Conservation (phyloP, 2,329 filamentous ascomycete species). For the Monilinia aucupariae region DNA sequence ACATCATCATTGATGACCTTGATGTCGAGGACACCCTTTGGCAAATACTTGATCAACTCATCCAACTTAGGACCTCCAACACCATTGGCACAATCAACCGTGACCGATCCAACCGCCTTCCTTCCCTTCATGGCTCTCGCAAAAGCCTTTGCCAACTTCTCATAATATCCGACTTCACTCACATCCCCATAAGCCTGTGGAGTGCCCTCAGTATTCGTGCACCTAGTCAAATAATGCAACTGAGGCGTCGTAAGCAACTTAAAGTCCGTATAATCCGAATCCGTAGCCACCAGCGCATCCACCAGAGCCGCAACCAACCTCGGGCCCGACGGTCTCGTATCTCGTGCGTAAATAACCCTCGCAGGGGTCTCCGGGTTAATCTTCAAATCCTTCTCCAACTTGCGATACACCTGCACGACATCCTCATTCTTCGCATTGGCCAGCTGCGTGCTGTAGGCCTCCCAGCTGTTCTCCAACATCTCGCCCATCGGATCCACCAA, state of each 20-base stretch:
- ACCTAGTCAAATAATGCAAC: conserved; percentile 92
- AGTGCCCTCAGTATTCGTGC: conserved; percentile 86
- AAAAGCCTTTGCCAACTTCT: conserved; percentile 84
- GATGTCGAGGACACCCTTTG: conserved; percentile 67
- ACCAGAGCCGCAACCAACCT: conserved; percentile 73
- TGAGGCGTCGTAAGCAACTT: conserved; percentile 95
- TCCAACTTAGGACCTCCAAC: conserved; percentile 87
- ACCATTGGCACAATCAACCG: conserved; percentile 93
- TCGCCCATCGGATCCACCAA: conserved; percentile 96
- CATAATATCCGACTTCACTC: conserved; percentile 89
- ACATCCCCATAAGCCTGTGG: conserved; percentile 82
- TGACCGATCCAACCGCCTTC: conserved; percentile 67
- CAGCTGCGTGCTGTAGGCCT: conserved; percentile 77
- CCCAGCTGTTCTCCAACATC: conserved; percentile 96
- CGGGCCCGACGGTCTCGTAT: conserved; percentile 88
- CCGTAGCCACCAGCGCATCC: conserved; percentile 71
- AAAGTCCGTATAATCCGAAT: conserved; percentile 72
- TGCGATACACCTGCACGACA: conserved; percentile 69
- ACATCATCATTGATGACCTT: conserved; percentile 91
- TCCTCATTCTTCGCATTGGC: conserved; percentile 79
- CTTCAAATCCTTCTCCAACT: conserved; percentile 68
- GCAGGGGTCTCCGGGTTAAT: conserved; percentile 66
- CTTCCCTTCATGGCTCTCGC: conserved; percentile 73
- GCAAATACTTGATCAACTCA: conserved; percentile 79
- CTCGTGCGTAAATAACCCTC: conserved; percentile 82